These are phyloP conservation scores for Hanseniaspora nectarophila DNA, from an alignment of 805 yeast species.

Conservation along the genomic window DNA sequence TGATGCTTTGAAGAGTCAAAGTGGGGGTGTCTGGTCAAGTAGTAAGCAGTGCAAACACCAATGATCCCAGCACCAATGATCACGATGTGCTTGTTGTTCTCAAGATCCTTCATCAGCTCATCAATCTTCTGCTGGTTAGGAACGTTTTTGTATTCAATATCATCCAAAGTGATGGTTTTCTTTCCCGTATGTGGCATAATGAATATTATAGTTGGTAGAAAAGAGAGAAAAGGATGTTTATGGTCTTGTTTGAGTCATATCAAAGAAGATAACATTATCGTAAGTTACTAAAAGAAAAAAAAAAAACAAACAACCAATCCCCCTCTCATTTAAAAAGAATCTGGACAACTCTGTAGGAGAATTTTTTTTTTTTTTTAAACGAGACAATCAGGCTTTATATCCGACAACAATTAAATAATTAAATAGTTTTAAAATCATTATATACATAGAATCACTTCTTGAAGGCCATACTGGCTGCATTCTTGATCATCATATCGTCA, in stretches of 20 bases:
- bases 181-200: too few species aligned
- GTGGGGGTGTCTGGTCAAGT: slow-evolving; percentile 67
- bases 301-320: too few species aligned
- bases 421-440: neutral
- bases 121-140: slow-evolving; percentile 13
- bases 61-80: slow-evolving; percentile 93
- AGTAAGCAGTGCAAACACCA: slow-evolving; percentile 91
- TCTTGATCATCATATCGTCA: slow-evolving; percentile 6
- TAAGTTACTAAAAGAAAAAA: neutral
- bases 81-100: slow-evolving; percentile 62
- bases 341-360: too few species aligned
- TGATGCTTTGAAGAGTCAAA: slow-evolving; percentile 63
- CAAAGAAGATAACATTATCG: too few species aligned
- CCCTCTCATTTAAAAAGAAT: too few species aligned
- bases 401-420: neutral
- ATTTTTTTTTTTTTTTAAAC: too few species aligned
- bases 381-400: neutral
- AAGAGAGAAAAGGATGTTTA: too few species aligned
- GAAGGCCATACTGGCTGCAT: slow-evolving; percentile 10
- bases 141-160: slow-evolving; percentile 11
- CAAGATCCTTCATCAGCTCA: slow-evolving; percentile 14
- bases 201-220: too few species aligned
- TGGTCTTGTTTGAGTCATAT: too few species aligned
- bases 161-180: slow-evolving; percentile 13
- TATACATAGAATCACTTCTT: neutral